These are phyloP conservation scores for Thelonectria blattea DNA, from an alignment of 2,329 filamentous ascomycete species.

Conservation along the genomic window DNA sequence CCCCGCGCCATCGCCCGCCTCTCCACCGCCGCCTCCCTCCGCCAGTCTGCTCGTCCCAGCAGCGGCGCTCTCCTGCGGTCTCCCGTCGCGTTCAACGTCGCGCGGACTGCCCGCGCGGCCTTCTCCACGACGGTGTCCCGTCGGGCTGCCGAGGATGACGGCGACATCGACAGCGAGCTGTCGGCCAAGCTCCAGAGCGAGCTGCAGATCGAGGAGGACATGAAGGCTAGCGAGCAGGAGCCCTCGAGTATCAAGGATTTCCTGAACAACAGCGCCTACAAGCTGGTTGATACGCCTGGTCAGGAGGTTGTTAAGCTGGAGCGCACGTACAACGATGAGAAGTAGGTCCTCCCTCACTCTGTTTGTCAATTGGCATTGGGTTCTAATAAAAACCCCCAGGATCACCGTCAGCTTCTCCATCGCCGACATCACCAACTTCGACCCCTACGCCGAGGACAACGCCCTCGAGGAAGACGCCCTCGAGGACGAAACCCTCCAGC, in stretches of 20 bases:
- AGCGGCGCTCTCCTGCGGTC: slow-evolving; percentile 51
- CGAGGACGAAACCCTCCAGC: slow-evolving; percentile 52
- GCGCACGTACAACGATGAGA: slow-evolving; percentile 85
- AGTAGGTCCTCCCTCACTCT: no score
- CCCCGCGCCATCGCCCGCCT: slow-evolving; percentile 68
- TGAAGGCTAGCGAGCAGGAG: slow-evolving; percentile 73
- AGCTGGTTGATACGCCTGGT: slow-evolving; percentile 81
- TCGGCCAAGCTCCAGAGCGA: slow-evolving; percentile 85
- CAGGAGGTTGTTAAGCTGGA: slow-evolving; percentile 87
- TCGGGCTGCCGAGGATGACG: slow-evolving; percentile 42
- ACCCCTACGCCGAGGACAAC: slow-evolving; percentile 47
- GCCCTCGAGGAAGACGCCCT: slow-evolving; percentile 50
- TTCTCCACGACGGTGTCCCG: slow-evolving; percentile 56
- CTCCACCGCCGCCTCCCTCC: slow-evolving; percentile 55
- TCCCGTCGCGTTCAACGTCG: slow-evolving; percentile 41
- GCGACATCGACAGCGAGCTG: slow-evolving; percentile 77
- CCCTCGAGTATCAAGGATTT: slow-evolving; percentile 86
- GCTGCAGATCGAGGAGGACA: slow-evolving; percentile 81
- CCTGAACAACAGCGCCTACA: slow-evolving; percentile 82
- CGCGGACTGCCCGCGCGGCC: slow-evolving; percentile 46
- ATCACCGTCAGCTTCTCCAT: slow-evolving; percentile 54
- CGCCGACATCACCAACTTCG: slow-evolving; percentile 48
- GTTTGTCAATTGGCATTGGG: no score
- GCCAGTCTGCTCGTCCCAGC: slow-evolving; percentile 58
- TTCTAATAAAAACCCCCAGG: slow-evolving; percentile 38